phyloP scores from a whole-genome alignment of 345 rosid genomes.

The Arabidopsis arenosa region DNA sequence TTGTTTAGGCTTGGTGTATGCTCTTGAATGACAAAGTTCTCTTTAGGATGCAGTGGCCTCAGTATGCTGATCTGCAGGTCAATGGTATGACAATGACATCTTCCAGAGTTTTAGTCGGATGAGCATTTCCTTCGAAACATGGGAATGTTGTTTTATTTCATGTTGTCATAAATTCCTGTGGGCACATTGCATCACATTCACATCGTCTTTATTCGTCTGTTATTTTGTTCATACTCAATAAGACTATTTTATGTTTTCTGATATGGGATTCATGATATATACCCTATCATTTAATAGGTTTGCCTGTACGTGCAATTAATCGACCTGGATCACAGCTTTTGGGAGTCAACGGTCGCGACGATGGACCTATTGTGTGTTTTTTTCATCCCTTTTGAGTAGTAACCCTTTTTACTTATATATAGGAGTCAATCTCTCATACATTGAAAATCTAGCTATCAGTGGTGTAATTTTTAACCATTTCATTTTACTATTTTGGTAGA shows the following conservation, averaged over 20 bases:
- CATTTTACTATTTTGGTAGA: slow-evolving; percentile 51
- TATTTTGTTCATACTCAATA: slow-evolving; percentile 6
- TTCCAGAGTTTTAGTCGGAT: background rate
- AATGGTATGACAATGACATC: slow-evolving; percentile 69
- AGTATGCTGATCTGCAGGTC: slow-evolving; percentile 84
- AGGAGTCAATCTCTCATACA: slow-evolving; percentile 10
- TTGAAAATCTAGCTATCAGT: slow-evolving; percentile 5
- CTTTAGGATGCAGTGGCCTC: slow-evolving; percentile 99
- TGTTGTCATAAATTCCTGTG: background rate
- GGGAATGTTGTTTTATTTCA: background rate
- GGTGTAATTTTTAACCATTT: slow-evolving; percentile 5
- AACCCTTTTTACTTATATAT: slow-evolving; percentile 19
- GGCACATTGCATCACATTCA: slow-evolving; percentile 18
- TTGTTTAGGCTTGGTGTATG: slow-evolving; percentile 93
- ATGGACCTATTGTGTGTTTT: slow-evolving; percentile 84
- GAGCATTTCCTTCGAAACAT: slow-evolving; percentile 10
- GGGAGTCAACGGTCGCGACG: slow-evolving; percentile 95
- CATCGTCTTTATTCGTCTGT: background rate
- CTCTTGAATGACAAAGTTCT: slow-evolving; percentile 96
- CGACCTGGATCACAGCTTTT: slow-evolving; percentile 91
- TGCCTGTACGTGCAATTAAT: slow-evolving; percentile 71
- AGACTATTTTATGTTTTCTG: slow-evolving; percentile 6
- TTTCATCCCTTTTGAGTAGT: slow-evolving; percentile 24
- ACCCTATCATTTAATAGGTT: slow-evolving; percentile 48
- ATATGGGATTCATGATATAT: slow-evolving; percentile 22